Evolutionary conservation across 2,329 filamentous ascomycete species (phyloP).

Genomic region (Ceratocystis alfenasii): DNA sequence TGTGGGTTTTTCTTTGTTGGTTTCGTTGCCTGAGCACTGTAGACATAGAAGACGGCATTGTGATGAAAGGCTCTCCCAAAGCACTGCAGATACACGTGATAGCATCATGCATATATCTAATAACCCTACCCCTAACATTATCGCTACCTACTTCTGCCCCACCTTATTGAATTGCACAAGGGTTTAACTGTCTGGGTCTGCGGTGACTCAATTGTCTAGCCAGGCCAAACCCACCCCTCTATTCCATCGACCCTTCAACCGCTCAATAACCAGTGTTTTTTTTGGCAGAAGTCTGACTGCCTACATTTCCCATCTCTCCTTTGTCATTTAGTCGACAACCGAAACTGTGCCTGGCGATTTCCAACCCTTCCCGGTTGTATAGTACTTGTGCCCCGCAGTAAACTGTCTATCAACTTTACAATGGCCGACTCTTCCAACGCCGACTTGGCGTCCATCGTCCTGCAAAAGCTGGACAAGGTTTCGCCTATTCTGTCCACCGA

Average conservation of each 20-base stretch:
- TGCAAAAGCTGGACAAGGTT: conserved; percentile 51
- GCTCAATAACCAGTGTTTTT: neutral
- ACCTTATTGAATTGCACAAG: neutral
- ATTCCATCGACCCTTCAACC: neutral
- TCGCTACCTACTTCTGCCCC: neutral
- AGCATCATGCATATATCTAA: no score
- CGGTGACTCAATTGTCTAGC: neutral
- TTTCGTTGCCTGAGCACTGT: neutral
- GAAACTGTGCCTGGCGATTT: neutral
- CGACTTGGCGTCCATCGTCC: conserved; percentile 53
- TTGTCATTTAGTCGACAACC: neutral
- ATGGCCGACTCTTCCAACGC: conserved; percentile 35
- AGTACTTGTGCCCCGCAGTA: neutral
- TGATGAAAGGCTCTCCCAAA: no score
- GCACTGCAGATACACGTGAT: no score
- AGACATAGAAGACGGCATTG: neutral
- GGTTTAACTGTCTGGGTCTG: neutral
- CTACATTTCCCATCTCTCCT: neutral
- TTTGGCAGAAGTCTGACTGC: neutral
- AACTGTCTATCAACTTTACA: conserved; percentile 21
- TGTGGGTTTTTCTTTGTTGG: neutral
- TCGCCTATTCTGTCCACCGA: conserved; percentile 57
- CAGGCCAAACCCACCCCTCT: neutral
- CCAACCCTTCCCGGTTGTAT: neutral
- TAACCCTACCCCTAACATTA: no score